Conservation (phyloP, 192 early-diverging fungal species). For the Coemansia sp. region DNA sequence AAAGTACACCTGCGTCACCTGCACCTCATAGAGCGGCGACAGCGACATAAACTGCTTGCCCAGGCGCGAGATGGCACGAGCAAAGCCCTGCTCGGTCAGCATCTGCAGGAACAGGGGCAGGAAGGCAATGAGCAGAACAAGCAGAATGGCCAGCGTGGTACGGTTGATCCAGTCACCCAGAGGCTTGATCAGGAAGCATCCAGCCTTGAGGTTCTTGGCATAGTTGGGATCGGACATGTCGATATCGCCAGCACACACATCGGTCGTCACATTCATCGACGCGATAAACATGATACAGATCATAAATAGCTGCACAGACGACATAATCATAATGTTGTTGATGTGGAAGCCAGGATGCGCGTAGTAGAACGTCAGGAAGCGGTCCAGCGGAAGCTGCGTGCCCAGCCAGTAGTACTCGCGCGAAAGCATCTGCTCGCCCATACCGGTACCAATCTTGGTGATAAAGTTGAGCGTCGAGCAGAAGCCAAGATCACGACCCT, state of each 20-base stretch:
- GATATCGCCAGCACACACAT: slow-evolving; percentile 57
- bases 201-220: slow-evolving; percentile 44
- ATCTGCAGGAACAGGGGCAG: slow-evolving; percentile 80
- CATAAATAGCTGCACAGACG: slow-evolving; percentile 78
- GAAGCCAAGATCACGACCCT: slow-evolving; percentile 87
- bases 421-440: slow-evolving; percentile 93
- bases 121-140: slow-evolving; percentile 78
- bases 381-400: slow-evolving; percentile 76
- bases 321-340: slow-evolving; percentile 85
- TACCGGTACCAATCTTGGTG: slow-evolving; percentile 87
- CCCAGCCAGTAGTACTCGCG: slow-evolving; percentile 90
- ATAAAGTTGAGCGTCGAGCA: slow-evolving; percentile 85
- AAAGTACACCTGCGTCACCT: slow-evolving; percentile 83
- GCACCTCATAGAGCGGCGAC: slow-evolving; percentile 78
- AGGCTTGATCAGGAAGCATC: slow-evolving; percentile 70
- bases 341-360: slow-evolving; percentile 88
- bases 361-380: slow-evolving; percentile 85
- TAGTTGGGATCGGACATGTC: slow-evolving; percentile 56
- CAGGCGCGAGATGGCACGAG: slow-evolving; percentile 63
- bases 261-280: slow-evolving; percentile 61
- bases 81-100: slow-evolving; percentile 78
- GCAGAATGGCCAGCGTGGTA: slow-evolving; percentile 73
- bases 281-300: slow-evolving; percentile 73
- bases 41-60: slow-evolving; percentile 79
- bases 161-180: slow-evolving; percentile 80